A percentile compares a stretch with the other conserved stretches of the same genome.
Conservation (phyloP, 2,329 filamentous ascomycete species). For the Epichloe hybrida region DNA sequence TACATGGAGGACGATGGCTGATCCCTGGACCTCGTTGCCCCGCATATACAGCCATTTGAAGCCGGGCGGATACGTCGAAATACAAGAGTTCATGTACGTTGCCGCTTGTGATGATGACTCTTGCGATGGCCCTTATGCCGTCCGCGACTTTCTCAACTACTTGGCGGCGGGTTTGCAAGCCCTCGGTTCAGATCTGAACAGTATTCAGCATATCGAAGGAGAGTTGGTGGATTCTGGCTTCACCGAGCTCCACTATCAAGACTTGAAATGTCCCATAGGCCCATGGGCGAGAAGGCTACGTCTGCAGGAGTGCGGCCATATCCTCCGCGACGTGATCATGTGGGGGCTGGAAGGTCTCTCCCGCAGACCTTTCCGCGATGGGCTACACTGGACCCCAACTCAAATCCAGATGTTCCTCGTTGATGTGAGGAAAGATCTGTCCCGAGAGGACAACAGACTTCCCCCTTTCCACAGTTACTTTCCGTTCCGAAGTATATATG, state of each 20-base stretch:
- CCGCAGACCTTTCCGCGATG: conserved; percentile 24
- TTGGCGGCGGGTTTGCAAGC: conserved; percentile 26
- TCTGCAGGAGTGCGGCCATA: conserved; percentile 30
- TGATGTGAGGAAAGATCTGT: conserved; percentile 25
- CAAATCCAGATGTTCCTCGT: conserved; percentile 32
- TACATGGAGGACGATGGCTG: neutral
- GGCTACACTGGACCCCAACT: conserved; percentile 25
- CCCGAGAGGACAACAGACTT: conserved; percentile 19
- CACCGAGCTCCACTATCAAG: conserved; percentile 23
- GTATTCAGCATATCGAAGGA: conserved; percentile 21
- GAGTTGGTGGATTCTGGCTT: conserved; percentile 30
- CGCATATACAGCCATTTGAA: conserved; percentile 29
- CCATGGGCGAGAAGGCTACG: conserved; percentile 31
- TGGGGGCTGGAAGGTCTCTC: conserved; percentile 26
- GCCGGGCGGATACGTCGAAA: conserved; percentile 36
- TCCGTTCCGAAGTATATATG: conserved; percentile 25
- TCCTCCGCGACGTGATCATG: conserved; percentile 29
- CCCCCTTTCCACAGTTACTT: conserved; percentile 27
- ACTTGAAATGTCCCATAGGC: conserved; percentile 34
- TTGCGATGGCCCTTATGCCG: conserved; percentile 29
- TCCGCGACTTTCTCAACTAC: conserved; percentile 31
- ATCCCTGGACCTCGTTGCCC: neutral
- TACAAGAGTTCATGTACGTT: conserved; percentile 31
- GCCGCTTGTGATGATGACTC: conserved; percentile 31
- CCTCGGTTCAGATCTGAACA: conserved; percentile 29